Conservation (phyloP, 2,329 filamentous ascomycete species). For the Colletotrichum liaoningense region DNA sequence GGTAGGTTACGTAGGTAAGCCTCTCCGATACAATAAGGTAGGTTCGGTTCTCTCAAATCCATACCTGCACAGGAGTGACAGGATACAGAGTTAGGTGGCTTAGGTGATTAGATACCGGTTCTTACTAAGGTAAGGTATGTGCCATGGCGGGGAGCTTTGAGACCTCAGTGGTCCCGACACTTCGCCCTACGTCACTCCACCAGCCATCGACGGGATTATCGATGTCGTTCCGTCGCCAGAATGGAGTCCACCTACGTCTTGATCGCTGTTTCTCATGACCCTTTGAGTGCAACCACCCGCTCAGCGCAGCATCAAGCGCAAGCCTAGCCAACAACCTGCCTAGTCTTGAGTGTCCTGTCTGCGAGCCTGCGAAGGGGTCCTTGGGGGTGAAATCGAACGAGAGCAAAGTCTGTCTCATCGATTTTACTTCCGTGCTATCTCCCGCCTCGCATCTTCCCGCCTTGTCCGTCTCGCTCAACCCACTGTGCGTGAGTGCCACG, state of each 20-base stretch:
- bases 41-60: background rate
- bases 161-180: background rate
- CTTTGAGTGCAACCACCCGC: background rate
- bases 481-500: background rate
- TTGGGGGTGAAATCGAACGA: background rate
- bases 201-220: constrained; percentile 13
- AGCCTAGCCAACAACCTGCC: background rate
- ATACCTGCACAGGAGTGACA: background rate
- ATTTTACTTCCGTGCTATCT: background rate
- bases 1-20: background rate
- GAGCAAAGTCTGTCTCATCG: background rate
- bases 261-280: constrained; percentile 14
- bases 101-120: too few relatives aligned
- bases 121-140: too few relatives aligned
- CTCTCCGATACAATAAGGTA: background rate
- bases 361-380: too few relatives aligned
- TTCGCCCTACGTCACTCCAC: constrained; percentile 25
- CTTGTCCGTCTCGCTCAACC: background rate
- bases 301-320: background rate
- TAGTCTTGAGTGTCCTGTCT: too few relatives aligned
- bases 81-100: too few relatives aligned
- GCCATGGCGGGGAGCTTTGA: background rate
- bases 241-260: constrained; percentile 18
- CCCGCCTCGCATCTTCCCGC: background rate
- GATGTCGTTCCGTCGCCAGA: constrained; percentile 17